phyloP scores from a whole-genome alignment of 345 rosid species.

The Leavenworthia alabamica region DNA sequence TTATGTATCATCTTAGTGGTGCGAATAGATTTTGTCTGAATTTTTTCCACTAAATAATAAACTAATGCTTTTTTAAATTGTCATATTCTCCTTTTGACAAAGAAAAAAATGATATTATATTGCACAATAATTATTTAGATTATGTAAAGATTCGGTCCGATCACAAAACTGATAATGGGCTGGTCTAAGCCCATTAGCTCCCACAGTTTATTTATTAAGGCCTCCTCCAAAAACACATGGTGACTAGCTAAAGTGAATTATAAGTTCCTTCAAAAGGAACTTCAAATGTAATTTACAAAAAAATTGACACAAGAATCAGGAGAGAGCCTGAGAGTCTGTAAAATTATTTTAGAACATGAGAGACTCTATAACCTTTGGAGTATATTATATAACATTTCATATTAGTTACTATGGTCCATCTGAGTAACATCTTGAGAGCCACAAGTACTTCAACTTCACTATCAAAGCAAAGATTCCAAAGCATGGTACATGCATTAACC shows the following conservation, averaged over 20 bases:
- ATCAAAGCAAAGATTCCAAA: constrained; percentile 47
- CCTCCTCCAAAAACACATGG: neutral
- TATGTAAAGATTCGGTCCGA: neutral
- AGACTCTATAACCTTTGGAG: neutral
- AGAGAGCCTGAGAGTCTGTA: neutral
- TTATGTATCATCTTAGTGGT: neutral
- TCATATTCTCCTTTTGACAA: neutral
- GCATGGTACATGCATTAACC: constrained; percentile 53
- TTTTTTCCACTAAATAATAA: neutral
- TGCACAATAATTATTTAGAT: neutral
- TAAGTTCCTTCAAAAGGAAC: constrained; percentile 1
- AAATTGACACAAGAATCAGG: neutral
- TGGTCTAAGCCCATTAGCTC: neutral
- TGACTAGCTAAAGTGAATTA: neutral
- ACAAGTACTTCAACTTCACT: constrained; percentile 37
- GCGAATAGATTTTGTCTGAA: neutral
- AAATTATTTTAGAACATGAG: neutral
- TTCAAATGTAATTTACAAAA: constrained; percentile 23
- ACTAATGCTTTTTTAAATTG: neutral
- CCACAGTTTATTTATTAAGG: neutral
- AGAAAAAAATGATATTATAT: neutral
- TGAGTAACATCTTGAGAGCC: constrained; percentile 43
- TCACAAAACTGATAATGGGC: neutral
- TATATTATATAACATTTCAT: neutral
- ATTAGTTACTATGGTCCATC: neutral